Evolutionary conservation across 2,329 filamentous ascomycete genomes (phyloP).

Genomic region (Pyricularia grisea): DNA sequence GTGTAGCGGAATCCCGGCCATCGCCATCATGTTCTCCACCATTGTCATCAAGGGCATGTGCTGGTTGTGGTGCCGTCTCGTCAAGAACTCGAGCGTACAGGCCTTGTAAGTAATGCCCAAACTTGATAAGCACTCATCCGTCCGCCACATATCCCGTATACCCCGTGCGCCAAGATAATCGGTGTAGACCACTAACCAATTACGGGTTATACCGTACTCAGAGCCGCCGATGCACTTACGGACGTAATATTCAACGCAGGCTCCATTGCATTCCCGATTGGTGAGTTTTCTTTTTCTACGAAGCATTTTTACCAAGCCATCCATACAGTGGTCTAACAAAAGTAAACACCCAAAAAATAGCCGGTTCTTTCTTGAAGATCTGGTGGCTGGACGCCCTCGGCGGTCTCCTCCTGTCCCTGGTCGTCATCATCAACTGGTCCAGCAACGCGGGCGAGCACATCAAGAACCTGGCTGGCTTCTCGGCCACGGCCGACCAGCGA

Average conservation of each 20-base stretch:
- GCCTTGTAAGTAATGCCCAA: slow-evolving; percentile 45
- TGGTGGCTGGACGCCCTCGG: slow-evolving; percentile 83
- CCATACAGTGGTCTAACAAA: background rate
- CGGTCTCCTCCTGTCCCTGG: slow-evolving; percentile 65
- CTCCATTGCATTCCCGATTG: slow-evolving; percentile 75
- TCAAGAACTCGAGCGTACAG: slow-evolving; percentile 79
- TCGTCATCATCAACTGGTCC: slow-evolving; percentile 75
- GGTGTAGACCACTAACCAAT: background rate
- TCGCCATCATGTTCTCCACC: slow-evolving; percentile 72
- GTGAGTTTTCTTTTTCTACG: slow-evolving; percentile 24
- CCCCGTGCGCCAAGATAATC: background rate
- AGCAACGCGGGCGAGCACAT: slow-evolving; percentile 67
- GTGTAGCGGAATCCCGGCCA: slow-evolving; percentile 50
- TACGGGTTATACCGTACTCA: slow-evolving; percentile 4
- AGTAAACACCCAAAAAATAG: background rate
- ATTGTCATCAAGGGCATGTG: slow-evolving; percentile 74
- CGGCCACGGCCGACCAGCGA: slow-evolving; percentile 69
- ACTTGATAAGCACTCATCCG: background rate
- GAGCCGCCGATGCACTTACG: slow-evolving; percentile 20
- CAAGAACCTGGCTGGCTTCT: slow-evolving; percentile 69
- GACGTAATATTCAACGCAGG: slow-evolving; percentile 86
- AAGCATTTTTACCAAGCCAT: background rate
- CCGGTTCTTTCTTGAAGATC: slow-evolving; percentile 64
- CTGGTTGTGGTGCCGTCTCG: slow-evolving; percentile 81
- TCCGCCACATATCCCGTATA: background rate